Evolutionary conservation across 2,329 filamentous ascomycete genomes (phyloP), one percentile per base, ranked within the genome.

Genomic region (Lasiodiplodia theobromae): DNA sequence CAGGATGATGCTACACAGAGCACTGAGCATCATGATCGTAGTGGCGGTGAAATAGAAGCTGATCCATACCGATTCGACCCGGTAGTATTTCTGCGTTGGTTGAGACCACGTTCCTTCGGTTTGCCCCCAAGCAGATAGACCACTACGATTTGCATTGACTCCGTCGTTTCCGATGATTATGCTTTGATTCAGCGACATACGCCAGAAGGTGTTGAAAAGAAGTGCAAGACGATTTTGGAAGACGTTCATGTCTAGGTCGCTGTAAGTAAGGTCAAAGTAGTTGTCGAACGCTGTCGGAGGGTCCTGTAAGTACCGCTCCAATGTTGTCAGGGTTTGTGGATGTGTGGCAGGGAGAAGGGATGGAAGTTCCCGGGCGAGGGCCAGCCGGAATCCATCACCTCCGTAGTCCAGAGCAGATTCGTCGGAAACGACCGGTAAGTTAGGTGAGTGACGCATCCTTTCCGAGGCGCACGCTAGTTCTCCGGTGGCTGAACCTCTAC

Each of bases 141-240:
- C 28, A 12, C 5, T 21, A 21, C 38, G 31, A 21, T 34, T 58
- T 4, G 16, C 11, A 11, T 12, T 21, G 10, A 38, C 8, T 12
- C 16, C 54, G 18, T 58, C 31, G 28, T 18, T 18, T 18, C 28
- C 28, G 31, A 58, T 16, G 21, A 38, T 23, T 8, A n/a, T n/a
- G 21, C 18, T 58, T 8, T 31, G 34, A 31, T 40, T 58, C 14
- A 58, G 25, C 14, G 28, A n/a, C 3, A 38, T 40, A 40, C 38
- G 38, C 54, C 54, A 58, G 21, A 58, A 40, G 6, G 54, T 38
- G 18, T 58, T 58, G 34, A 58, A 14, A 7, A 58, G 54, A 25
- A 58, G 31, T 7, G 34, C 31, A 11, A 58, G 31, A 14, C 54
- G 54, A 18, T 25, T 31, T 21, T 34, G 21, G 54, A 40, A 58